Conservation (phyloP, 371 early-diverging fungal species). For the Actinomucor elegans region DNA sequence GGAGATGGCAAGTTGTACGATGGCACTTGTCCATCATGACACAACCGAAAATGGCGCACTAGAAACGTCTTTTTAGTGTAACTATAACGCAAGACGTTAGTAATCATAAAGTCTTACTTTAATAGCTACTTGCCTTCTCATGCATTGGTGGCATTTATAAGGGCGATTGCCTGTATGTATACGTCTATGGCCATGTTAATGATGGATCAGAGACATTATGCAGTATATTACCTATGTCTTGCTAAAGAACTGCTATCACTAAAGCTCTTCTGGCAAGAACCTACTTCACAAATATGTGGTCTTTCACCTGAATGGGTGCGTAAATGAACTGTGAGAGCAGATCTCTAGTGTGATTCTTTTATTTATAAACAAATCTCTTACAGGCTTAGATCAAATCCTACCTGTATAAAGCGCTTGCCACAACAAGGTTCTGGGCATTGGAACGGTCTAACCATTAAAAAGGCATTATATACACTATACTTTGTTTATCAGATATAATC, state of each 20-base stretch:
- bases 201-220: not conserved
- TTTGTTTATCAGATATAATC: not conserved
- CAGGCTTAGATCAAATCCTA: conserved; percentile 8
- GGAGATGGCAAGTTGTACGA: not conserved
- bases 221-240: conserved; percentile 35
- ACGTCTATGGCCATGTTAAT: conserved; percentile 31
- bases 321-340: conserved; percentile 75
- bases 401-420: conserved; percentile 77
- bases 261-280: conserved; percentile 60
- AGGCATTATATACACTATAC: not conserved
- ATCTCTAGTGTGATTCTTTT: conserved; percentile 41
- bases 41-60: conserved; percentile 4
- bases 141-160: conserved; percentile 51
- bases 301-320: conserved; percentile 81
- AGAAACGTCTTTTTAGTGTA: conserved; percentile 12
- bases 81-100: not conserved
- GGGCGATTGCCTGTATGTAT: conserved; percentile 79
- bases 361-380: not conserved
- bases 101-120: not conserved
- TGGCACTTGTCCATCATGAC: not conserved
- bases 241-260: conserved; percentile 64
- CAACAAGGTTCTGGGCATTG: conserved; percentile 63
- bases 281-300: conserved; percentile 71
- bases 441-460: conserved; percentile 50
- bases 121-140: conserved; percentile 1